Conservation (phyloP, 345 rosid species). For the Schrenkiella parvula region DNA sequence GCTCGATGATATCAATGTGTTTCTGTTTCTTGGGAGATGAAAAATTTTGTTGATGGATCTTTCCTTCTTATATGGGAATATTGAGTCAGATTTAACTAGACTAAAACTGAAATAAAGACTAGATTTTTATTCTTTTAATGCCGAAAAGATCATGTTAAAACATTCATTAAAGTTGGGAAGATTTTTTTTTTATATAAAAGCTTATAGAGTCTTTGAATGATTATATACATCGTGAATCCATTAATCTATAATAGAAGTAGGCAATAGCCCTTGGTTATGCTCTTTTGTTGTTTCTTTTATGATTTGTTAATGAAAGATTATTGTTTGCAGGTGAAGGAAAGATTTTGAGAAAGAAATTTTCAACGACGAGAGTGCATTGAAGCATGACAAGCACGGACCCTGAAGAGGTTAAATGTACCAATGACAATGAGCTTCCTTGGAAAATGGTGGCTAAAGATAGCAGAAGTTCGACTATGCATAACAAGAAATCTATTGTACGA, state of each 20-base stretch:
- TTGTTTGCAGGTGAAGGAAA: conserved; percentile 17
- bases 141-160: background rate
- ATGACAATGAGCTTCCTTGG: conserved; percentile 37
- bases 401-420: conserved; percentile 27
- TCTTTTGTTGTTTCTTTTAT: background rate
- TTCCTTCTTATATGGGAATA: too few relatives aligned
- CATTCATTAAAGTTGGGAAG: background rate
- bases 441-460: conserved; percentile 44
- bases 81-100: too few relatives aligned
- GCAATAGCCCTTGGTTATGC: background rate
- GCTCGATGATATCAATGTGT: too few relatives aligned
- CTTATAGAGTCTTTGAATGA: conserved; percentile 8
- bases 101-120: background rate
- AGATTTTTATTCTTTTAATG: background rate
- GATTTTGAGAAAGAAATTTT: too few relatives aligned
- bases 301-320: background rate
- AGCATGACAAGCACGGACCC: conserved; percentile 44
- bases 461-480: conserved; percentile 41
- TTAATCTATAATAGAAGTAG: background rate
- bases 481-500: conserved; percentile 32
- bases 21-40: too few relatives aligned
- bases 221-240: background rate
- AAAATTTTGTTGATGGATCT: too few relatives aligned
- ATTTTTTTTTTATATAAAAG: conserved; percentile 6
- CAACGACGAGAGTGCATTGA: conserved; percentile 30